Percentiles rank a stretch among this genome's conserved stretches.
Evolutionary conservation across 2,329 filamentous ascomycete genomes (phyloP).

Genomic region (Dothistroma septosporum): DNA sequence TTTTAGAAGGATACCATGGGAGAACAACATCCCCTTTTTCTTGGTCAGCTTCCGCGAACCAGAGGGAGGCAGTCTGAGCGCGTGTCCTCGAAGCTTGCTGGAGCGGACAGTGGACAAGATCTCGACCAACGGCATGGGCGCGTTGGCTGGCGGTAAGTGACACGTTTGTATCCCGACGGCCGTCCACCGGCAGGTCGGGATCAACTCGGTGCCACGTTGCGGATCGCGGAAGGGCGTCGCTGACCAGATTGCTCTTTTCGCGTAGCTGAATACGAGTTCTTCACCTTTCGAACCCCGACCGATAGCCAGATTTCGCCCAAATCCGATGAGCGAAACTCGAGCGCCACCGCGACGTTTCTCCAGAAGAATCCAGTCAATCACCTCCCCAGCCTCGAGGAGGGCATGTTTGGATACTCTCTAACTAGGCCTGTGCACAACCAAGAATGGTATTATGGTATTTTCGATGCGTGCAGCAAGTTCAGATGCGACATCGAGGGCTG

Average conservation of each 20-base stretch:
- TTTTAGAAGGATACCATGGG: slow-evolving; percentile 86
- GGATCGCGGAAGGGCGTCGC: background rate
- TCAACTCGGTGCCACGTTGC: background rate
- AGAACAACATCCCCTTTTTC: slow-evolving; percentile 80
- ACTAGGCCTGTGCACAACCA: slow-evolving; percentile 84
- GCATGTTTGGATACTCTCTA: slow-evolving; percentile 93
- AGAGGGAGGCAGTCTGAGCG: slow-evolving; percentile 65
- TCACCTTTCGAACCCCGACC: slow-evolving; percentile 71
- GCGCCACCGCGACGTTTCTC: slow-evolving; percentile 70
- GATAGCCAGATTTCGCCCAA: slow-evolving; percentile 37
- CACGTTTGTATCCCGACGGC: too few relatives aligned
- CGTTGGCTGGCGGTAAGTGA: slow-evolving; percentile 79
- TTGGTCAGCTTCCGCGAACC: slow-evolving; percentile 79
- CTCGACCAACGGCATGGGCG: slow-evolving; percentile 64
- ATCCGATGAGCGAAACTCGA: slow-evolving; percentile 55
- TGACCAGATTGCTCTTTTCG: slow-evolving; percentile 16
- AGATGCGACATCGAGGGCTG: slow-evolving; percentile 82
- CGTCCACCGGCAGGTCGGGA: background rate
- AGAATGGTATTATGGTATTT: slow-evolving; percentile 87
- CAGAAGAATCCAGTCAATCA: slow-evolving; percentile 65
- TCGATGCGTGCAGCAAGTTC: slow-evolving; percentile 73
- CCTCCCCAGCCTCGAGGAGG: slow-evolving; percentile 79
- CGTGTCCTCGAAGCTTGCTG: slow-evolving; percentile 74
- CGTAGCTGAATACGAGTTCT: slow-evolving; percentile 91
- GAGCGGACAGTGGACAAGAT: slow-evolving; percentile 65